phyloP scores from a whole-genome alignment of 305 asterid genomes.

The Solanum hybrid region DNA sequence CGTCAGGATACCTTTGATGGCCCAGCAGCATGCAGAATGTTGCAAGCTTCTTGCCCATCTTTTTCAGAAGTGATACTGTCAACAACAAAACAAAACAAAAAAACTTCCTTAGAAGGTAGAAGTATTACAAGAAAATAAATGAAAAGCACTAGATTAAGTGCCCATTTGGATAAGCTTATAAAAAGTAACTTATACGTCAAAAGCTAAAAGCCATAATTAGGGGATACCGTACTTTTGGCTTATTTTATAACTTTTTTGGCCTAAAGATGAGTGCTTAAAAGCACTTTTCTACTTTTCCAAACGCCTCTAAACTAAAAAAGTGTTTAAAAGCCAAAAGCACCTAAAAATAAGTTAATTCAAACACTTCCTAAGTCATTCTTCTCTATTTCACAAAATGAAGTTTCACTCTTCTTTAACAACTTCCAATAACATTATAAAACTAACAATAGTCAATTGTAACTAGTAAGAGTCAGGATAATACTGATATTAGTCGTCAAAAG shows the following conservation, averaged over 20 bases:
- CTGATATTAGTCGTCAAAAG: background rate
- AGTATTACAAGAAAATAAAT: background rate
- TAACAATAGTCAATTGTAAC: background rate
- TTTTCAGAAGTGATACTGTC: constrained; percentile 74
- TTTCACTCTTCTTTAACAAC: background rate
- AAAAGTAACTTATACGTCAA: background rate
- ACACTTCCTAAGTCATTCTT: background rate
- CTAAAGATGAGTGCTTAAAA: background rate
- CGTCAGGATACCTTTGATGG: constrained; percentile 67
- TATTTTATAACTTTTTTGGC: background rate
- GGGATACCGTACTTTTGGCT: background rate
- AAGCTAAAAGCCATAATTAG: background rate
- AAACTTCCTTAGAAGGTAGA: constrained; percentile 7
- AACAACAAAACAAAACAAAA: background rate
- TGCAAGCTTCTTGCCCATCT: constrained; percentile 95
- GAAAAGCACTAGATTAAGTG: background rate
- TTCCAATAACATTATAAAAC: background rate
- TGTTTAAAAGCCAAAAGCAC: background rate
- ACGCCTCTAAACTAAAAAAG: background rate
- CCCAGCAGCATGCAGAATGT: constrained; percentile 85
- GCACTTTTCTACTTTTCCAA: background rate
- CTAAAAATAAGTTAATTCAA: background rate
- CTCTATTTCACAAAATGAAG: background rate
- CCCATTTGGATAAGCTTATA: background rate
- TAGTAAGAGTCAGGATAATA: background rate